phyloP scores from a whole-genome alignment of 1,284 basidiomycete species.

The Volvariella volvacea region DNA sequence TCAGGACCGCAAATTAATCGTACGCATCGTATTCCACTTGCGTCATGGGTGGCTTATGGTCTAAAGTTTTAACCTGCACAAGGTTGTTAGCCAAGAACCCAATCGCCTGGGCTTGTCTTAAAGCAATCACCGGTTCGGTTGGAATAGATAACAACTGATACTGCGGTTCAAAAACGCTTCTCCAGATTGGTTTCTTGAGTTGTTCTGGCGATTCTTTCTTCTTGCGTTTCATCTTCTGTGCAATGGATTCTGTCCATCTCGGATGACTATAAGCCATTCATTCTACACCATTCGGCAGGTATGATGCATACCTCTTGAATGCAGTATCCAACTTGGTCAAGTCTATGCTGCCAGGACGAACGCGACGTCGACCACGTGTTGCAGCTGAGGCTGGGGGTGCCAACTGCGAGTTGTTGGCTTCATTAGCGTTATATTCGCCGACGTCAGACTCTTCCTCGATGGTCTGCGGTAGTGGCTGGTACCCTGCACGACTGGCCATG shows the following conservation, averaged over 20 bases:
- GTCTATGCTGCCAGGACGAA: constrained; percentile 63
- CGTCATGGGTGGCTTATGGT: constrained; percentile 71
- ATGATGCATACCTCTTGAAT: constrained; percentile 59
- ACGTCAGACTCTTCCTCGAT: constrained; percentile 51
- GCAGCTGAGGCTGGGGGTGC: constrained; percentile 13
- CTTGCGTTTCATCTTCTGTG: constrained; percentile 74
- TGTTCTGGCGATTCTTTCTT: constrained; percentile 64
- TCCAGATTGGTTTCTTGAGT: constrained; percentile 65
- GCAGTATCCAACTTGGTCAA: constrained; percentile 71
- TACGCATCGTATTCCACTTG: constrained; percentile 64
- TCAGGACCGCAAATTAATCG: constrained; percentile 21
- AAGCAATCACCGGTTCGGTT: constrained; percentile 29
- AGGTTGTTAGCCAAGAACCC: not conserved
- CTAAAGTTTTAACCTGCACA: constrained; percentile 62
- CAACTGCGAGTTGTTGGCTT: too few species aligned
- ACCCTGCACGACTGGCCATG: constrained; percentile 49
- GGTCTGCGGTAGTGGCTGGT: constrained; percentile 59
- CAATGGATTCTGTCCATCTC: constrained; percentile 81
- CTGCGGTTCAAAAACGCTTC: constrained; percentile 71
- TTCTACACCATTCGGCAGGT: constrained; percentile 6
- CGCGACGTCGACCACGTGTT: constrained; percentile 37
- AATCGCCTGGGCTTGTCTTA: too few species aligned
- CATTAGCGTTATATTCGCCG: constrained; percentile 27
- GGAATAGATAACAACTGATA: constrained; percentile 25
- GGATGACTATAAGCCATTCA: not conserved